Conservation (phyloP, 345 rosid genomes). For the Brassica rapa region DNA sequence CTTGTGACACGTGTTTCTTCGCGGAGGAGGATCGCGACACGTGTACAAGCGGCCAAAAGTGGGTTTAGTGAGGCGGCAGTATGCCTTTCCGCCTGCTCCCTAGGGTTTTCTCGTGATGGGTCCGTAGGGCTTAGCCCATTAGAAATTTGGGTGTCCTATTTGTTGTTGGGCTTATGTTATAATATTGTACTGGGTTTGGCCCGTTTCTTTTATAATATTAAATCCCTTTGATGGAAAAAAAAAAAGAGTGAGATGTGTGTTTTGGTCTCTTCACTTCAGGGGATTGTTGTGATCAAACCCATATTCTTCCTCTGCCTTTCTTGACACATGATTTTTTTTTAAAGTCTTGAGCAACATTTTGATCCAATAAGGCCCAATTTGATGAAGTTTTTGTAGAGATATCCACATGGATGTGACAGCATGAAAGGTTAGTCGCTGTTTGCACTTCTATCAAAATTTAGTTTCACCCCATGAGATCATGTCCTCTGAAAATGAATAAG, state of each 20-base stretch:
- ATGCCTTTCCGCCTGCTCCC: no score
- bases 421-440: background rate
- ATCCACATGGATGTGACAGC: constrained; percentile 15
- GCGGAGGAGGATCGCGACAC: no score
- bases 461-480: constrained; percentile 3
- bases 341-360: background rate
- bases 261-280: constrained; percentile 1
- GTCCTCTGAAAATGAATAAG: constrained; percentile 1
- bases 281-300: constrained; percentile 1
- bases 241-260: constrained; percentile 4
- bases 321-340: constrained; percentile 16
- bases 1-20: no score
- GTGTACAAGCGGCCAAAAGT: no score
- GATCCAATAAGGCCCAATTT: constrained; percentile 7
- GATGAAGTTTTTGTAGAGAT: background rate
- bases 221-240: no score
- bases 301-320: constrained; percentile 17
- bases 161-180: no score
- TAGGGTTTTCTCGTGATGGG: no score
- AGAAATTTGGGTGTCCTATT: no score
- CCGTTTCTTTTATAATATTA: no score
- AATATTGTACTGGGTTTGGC: no score
- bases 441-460: background rate
- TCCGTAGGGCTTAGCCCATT: no score
- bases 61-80: no score